A percentile compares a stretch with the other conserved stretches of the same genome.
Conservation (phyloP, 2,329 filamentous ascomycete genomes). For the Alternaria tenuissima region DNA sequence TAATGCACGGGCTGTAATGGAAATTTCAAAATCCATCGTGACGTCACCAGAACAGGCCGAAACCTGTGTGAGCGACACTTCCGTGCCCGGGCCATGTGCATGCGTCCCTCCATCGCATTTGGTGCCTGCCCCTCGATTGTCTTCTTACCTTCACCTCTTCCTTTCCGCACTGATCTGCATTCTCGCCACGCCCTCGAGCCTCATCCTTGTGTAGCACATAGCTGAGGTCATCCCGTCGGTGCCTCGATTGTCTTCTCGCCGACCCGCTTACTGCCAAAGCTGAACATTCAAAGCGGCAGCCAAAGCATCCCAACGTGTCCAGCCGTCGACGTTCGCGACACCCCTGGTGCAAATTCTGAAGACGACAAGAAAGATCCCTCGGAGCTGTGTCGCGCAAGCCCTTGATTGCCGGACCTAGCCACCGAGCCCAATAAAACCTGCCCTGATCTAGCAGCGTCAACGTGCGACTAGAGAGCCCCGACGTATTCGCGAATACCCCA, state of each 20-base stretch:
- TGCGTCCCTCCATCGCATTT: slow-evolving; percentile 17
- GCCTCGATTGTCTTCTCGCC: slow-evolving; percentile 27
- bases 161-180: slow-evolving; percentile 35
- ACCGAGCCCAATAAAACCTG: slow-evolving; percentile 24
- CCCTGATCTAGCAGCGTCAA: slow-evolving; percentile 36
- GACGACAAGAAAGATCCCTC: slow-evolving; percentile 2
- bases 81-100: slow-evolving; percentile 14
- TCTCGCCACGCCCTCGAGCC: slow-evolving; percentile 30
- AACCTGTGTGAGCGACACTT: slow-evolving; percentile 21
- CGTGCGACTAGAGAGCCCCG: slow-evolving; percentile 33
- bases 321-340: slow-evolving; percentile 2
- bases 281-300: slow-evolving; percentile 10
- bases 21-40: slow-evolving; percentile 26
- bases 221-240: slow-evolving; percentile 17
- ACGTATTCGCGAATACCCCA: slow-evolving; percentile 23
- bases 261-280: slow-evolving; percentile 20
- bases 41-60: slow-evolving; percentile 21
- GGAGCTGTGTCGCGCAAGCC: slow-evolving; percentile 17
- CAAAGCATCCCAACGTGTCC: slow-evolving; percentile 3
- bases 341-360: slow-evolving; percentile 17
- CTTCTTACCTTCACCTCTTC: slow-evolving; percentile 23
- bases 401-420: slow-evolving; percentile 25
- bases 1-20: slow-evolving; percentile 21
- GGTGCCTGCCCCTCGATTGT: slow-evolving; percentile 16
- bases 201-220: slow-evolving; percentile 29